Base-by-base conservation (phyloP, 2,329 filamentous ascomycete genomes). In the Simplicillium aogashimaense region DNA sequence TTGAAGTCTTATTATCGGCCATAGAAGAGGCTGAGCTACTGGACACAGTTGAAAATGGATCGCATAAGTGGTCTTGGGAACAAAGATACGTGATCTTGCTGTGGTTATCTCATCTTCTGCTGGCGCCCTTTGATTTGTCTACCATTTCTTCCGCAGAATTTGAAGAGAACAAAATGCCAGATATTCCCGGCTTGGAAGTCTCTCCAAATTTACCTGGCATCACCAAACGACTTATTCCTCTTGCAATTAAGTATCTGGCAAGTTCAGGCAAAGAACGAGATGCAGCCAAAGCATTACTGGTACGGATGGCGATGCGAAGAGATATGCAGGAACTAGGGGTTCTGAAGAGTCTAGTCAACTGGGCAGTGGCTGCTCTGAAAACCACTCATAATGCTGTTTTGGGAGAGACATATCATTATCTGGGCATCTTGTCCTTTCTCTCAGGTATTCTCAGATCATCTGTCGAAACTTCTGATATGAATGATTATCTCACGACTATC, bases 51-150 rank as follows among this genome's bases (percentile, higher is more conserved):
- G 43, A 44, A 16, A 46, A 47, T 13, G 47, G 49, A 28, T 38
- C 38, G 1, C 49, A 51, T 6, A 42, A 50, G 17, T 78, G 83
- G 70, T 70, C 71, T 1, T 98, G 92, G 92, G 82, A 95, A 56
- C 85, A 95, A 59, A 74, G 85, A 40, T 97, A 95, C 54, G 69
- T 95, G 14, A 78, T 89, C 34, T 67, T 97, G 4, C 69, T 95
- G 9, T 98, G 92, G 92, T 74, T 90, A 25, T 85, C 83, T 1
- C 84, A 92, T 60, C 66, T 92, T 13, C 69, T 90, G 43, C 72
- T 90, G 28, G 87, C 87, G 1, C 92, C 92, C 0, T 98, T 98
- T 60, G 89, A 95, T 52, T 67, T 98, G 39, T 74, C 81, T 2
- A 88, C 86, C 2, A 89, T 98, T 45, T 95, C 89, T 1, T 76